Evolutionary conservation across 345 rosid genomes (phyloP), one percentile per base, ranked within the genome.

Genomic region (Lepidium aucheri): DNA sequence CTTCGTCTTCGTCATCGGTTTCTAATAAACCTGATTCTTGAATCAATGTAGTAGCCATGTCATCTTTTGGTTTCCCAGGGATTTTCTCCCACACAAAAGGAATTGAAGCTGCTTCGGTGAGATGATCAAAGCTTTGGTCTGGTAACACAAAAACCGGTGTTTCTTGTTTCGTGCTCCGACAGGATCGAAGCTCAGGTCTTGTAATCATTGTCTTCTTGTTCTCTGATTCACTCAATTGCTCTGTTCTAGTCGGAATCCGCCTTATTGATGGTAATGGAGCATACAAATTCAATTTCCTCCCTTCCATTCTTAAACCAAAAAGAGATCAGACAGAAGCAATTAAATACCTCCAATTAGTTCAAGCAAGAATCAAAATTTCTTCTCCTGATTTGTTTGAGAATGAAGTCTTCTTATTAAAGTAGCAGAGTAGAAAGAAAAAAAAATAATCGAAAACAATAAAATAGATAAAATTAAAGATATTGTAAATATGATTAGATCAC

Each of bases 51-150:
- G 63, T 43, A 59, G 56, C 49, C 56, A 65, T 59, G 3, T 71
- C 75, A 43, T 80, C 82, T 70, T 86, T 94, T 1, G 85, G 82
- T 71, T 75, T 78, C 11, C 99, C 99, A 26, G 99, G 99, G 63
- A 75, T 88, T 54, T 84, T 83, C 46, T 90, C 99, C 99, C 99
- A 94, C 16, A 63, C 24, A 43, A 94, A 94, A 60, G 99, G 99
- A 49, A 94, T 77, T 2, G 97, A 86, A 64, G 84, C 98, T 32
- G 96, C 82, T 68, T 88, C 89, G 0, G 92, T 85, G 41, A 93
- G 92, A 62, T 85, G 96, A 52, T 93, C 95, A 70, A 80, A 79
- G 52, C 63, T 77, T 24, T 67, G 65, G 45, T 80, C 90, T 20
- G 77, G 45, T 33, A 67, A 50, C 60, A 68, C 56, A 74, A 76